These are phyloP conservation scores for Dentipellis sp. DNA, from an alignment of 768 basidiomycete species.

Conservation along the genomic window DNA sequence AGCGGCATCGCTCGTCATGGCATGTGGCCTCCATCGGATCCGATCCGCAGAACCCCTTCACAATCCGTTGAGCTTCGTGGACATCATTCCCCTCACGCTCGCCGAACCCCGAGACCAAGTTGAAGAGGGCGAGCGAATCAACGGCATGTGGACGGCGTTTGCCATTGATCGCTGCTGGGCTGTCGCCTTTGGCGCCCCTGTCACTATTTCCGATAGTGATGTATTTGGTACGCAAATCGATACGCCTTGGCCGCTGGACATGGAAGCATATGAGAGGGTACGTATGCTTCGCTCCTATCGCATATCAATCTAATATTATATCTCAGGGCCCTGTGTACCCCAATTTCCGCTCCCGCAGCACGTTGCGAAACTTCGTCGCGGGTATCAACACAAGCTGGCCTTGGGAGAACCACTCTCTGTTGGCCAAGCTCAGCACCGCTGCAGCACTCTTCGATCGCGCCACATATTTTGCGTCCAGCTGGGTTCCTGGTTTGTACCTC, in stretches of 20 bases:
- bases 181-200: conserved; percentile 41
- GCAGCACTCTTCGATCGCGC: conserved; percentile 52
- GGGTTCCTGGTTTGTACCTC: conserved; percentile 19
- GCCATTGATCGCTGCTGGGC: conserved; percentile 48
- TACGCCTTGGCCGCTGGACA: conserved; percentile 30
- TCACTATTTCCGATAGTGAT: conserved; percentile 48
- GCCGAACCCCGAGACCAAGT: conserved; percentile 30
- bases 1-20: conserved; percentile 21
- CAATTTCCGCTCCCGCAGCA: conserved; percentile 36
- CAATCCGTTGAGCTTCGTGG: conserved; percentile 8
- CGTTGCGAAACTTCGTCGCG: conserved; percentile 39
- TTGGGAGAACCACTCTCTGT: conserved; percentile 26
- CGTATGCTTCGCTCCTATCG: not conserved
- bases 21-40: conserved; percentile 21
- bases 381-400: conserved; percentile 23
- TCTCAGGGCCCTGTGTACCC: conserved; percentile 35
- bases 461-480: conserved; percentile 36
- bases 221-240: conserved; percentile 28
- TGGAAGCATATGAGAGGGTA: conserved; percentile 17
- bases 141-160: conserved; percentile 57
- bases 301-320: conserved; percentile 21
- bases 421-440: conserved; percentile 42
- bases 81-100: conserved; percentile 18
- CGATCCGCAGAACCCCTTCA: conserved; percentile 9
- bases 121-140: conserved; percentile 62